Evolutionary conservation across 179 eudicot genomes (phyloP).

Genomic region (Actinidia arguta): DNA sequence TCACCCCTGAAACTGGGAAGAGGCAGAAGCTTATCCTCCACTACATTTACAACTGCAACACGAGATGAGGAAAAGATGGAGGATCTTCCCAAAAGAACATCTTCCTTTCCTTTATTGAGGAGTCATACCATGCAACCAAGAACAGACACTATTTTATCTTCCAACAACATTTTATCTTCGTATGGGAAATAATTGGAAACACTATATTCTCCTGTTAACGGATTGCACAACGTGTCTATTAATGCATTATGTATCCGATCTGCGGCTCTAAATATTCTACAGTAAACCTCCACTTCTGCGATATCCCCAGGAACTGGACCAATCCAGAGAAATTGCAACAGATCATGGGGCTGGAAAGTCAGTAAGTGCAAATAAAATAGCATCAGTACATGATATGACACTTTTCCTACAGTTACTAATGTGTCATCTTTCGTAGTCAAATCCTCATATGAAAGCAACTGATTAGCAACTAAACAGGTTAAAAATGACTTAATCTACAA

Average conservation of each 20-base stretch:
- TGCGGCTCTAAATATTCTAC: slow-evolving; percentile 94
- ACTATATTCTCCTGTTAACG: slow-evolving; percentile 86
- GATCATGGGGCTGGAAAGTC: slow-evolving; percentile 61
- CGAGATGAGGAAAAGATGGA: slow-evolving; percentile 56
- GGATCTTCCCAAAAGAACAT: slow-evolving; percentile 87
- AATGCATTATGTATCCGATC: slow-evolving; percentile 77
- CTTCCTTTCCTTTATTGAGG: slow-evolving; percentile 85
- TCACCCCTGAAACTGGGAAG: slow-evolving; percentile 87
- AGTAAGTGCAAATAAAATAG: slow-evolving; percentile 27
- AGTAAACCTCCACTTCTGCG: slow-evolving; percentile 97
- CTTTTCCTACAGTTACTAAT: not conserved
- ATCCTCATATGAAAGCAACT: not conserved
- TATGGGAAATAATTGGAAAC: slow-evolving; percentile 79
- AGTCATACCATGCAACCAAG: slow-evolving; percentile 98
- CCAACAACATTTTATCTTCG: slow-evolving; percentile 67
- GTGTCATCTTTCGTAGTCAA: not conserved
- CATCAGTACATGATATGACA: slow-evolving; percentile 4
- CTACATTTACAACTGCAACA: slow-evolving; percentile 47
- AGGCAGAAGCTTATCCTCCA: slow-evolving; percentile 82
- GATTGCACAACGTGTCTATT: slow-evolving; percentile 84
- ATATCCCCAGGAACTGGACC: slow-evolving; percentile 99
- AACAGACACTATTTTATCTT: slow-evolving; percentile 86
- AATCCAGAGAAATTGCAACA: slow-evolving; percentile 68
- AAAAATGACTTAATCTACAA: not conserved
- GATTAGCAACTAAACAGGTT: not conserved